Evolutionary conservation across 345 rosid species (phyloP).

Genomic region (Rubroshorea leprosula): DNA sequence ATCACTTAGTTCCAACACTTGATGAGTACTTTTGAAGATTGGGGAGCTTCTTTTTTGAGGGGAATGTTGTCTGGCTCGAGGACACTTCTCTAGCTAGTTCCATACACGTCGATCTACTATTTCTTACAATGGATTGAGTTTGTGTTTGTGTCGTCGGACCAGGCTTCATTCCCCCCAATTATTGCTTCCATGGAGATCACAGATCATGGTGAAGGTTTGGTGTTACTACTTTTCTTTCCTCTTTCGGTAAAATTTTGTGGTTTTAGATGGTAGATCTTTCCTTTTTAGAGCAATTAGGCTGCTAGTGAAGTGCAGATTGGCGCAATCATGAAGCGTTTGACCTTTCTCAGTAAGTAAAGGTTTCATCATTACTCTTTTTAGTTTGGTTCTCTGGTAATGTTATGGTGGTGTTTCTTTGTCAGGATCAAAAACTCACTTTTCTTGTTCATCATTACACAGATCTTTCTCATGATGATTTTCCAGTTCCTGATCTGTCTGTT

Average conservation of each 20-base stretch:
- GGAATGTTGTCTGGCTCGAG: conserved; percentile 99
- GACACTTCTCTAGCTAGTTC: conserved; percentile 40
- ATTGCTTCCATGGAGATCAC: conserved; percentile 31
- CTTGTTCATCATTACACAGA: conserved; percentile 22
- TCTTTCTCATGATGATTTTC: conserved; percentile 31
- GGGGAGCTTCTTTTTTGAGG: conserved; percentile 58
- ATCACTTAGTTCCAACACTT: not conserved
- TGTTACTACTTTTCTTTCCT: conserved; percentile 2
- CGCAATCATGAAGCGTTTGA: conserved; percentile 56
- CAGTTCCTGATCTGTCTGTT: conserved; percentile 43
- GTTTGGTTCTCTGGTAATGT: conserved; percentile 23
- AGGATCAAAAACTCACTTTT: conserved; percentile 18
- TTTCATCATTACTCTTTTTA: conserved; percentile 46
- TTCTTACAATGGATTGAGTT: conserved; percentile 7
- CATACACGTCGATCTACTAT: not conserved
- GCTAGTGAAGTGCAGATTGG: conserved; percentile 38
- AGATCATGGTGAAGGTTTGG: conserved; percentile 20
- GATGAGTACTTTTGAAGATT: conserved; percentile 2
- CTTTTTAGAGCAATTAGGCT: conserved; percentile 22
- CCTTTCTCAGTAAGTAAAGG: conserved; percentile 22
- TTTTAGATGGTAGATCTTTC: conserved; percentile 11
- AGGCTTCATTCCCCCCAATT: conserved; percentile 99
- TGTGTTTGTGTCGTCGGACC: conserved; percentile 78
- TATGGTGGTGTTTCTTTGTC: conserved; percentile 30
- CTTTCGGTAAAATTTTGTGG: not conserved